A percentile compares a stretch with the other conserved stretches of the same genome.
These are phyloP conservation scores for Dothideomycetes sp. DNA, from an alignment of 2,329 filamentous ascomycete genomes.

Conservation along the genomic window DNA sequence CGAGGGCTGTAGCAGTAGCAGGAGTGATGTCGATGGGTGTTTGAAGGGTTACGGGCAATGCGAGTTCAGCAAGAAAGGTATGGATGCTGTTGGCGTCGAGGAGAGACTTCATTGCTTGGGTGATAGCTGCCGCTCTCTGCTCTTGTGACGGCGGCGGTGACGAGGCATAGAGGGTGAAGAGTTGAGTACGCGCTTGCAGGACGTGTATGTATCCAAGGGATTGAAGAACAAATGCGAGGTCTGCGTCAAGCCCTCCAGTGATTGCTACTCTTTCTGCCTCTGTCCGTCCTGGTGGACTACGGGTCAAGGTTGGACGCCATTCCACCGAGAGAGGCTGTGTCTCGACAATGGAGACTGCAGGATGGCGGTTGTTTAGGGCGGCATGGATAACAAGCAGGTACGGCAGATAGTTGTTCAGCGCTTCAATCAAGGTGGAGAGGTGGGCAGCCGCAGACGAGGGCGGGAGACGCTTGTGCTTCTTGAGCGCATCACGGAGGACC, in stretches of 20 bases:
- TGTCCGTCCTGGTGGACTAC: slow-evolving; percentile 47
- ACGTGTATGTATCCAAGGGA: slow-evolving; percentile 67
- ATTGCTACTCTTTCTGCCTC: slow-evolving; percentile 53
- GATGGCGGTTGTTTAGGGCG: slow-evolving; percentile 20
- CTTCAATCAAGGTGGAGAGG: slow-evolving; percentile 57
- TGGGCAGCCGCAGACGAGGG: slow-evolving; percentile 58
- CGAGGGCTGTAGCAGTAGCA: slow-evolving; percentile 32
- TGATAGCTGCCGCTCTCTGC: slow-evolving; percentile 58
- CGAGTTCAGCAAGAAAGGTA: slow-evolving; percentile 50
- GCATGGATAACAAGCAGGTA: slow-evolving; percentile 68
- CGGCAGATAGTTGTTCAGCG: slow-evolving; percentile 67
- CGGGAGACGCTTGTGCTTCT: slow-evolving; percentile 80
- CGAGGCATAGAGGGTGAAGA: slow-evolving; percentile 61
- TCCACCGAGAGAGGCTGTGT: slow-evolving; percentile 44
- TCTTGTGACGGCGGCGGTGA: slow-evolving; percentile 48
- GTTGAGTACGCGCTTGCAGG: slow-evolving; percentile 57
- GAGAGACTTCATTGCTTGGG: slow-evolving; percentile 64
- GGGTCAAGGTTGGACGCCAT: slow-evolving; percentile 74
- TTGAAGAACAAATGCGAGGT: slow-evolving; percentile 68
- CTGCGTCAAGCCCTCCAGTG: slow-evolving; percentile 66
- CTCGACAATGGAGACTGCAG: slow-evolving; percentile 51
- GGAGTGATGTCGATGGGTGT: slow-evolving; percentile 28
- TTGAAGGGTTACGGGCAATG: slow-evolving; percentile 14
- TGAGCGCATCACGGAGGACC: slow-evolving; percentile 71
- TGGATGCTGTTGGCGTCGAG: slow-evolving; percentile 72